Base-by-base conservation (phyloP, 1,139 yeast species). In the Wickerhamomyces sp. region DNA sequence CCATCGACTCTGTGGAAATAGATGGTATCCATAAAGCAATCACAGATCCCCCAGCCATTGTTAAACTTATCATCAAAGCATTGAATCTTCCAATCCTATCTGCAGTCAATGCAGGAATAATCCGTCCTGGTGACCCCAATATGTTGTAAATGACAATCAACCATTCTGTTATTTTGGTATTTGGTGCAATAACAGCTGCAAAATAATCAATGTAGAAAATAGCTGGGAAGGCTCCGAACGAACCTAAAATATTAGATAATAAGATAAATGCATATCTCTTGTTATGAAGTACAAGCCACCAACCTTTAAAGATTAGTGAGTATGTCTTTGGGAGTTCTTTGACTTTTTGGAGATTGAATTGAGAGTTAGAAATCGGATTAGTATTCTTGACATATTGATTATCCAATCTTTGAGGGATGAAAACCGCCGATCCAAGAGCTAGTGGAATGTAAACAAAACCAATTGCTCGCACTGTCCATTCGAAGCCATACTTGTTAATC, bases 121-220 rank as follows among this genome's bases (percentile, higher is more conserved):
- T 31, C 26, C 52, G 34, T 4, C 52, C 52, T 8, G 49, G 49
- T 2, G 42, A 38, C 16, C 52, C 52, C 33, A 45, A 27, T 5
- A 42, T 36, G 31, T 42, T 47, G 30, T 40, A 47, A 6, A 47
- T 35, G 10, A 46, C 45, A n/a, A 44, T 28, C 4, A 45, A 26
- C 23, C 45, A 46, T 4, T 41, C 21, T 3, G 47, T 38, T 11
- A 47, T 15, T 3, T 14, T 26, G 0, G 42, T 14, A 2, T 22
- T 28, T 5, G 52, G 52, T 8, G 29, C 29, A 7, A 46, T 41
- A 12, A 39, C 18, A 0, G 38, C 37, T 8, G 47, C 52, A 36
- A 42, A 47, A 26, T 39, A 42, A 34, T 47, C 52, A n/a, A 47
- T 23, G 27, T 46, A 47, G 28, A 47, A 47, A 7, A 46, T 47